These are phyloP conservation scores for Mesostigma viride DNA, from an alignment of 139 green algal species.

Conservation along the genomic window DNA sequence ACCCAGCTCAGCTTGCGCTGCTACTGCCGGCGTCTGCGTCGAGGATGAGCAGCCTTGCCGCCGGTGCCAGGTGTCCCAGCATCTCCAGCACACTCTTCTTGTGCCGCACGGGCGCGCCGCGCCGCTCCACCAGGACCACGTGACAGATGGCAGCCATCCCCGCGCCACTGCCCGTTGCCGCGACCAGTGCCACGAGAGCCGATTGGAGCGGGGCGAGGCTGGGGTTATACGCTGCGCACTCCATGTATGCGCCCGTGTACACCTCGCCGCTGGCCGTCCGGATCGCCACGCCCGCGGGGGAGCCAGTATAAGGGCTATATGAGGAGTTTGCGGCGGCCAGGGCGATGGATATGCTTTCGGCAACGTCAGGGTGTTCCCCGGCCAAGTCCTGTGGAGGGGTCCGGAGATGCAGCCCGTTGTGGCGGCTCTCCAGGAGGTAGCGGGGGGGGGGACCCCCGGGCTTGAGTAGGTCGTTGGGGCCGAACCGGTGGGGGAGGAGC, in stretches of 20 bases:
- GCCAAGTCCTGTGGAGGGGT: not conserved
- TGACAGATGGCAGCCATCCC: not conserved
- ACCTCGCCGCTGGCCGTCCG: constrained; percentile 13
- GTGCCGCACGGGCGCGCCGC: not conserved
- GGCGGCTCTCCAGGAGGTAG: constrained; percentile 21
- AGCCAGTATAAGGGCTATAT: constrained; percentile 38
- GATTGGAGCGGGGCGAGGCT: constrained; percentile 36
- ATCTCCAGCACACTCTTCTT: no score
- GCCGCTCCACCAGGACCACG: not conserved
- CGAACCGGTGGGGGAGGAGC: constrained; percentile 37
- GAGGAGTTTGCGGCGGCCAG: constrained; percentile 28
- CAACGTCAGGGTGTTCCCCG: not conserved
- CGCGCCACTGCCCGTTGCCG: not conserved
- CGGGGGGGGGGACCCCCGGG: no score
- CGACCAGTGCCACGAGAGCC: constrained; percentile 29
- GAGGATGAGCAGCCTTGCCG: no score
- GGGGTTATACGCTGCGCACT: constrained; percentile 46
- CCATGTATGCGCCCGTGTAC: constrained; percentile 28
- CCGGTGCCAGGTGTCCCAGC: no score
- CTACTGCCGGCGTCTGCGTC: no score
- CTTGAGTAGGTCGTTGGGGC: constrained; percentile 35
- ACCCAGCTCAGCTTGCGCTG: no score
- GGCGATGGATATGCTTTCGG: not conserved
- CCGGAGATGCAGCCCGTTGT: constrained; percentile 21
- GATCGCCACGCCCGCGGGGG: constrained; percentile 32